Conservation (phyloP, 192 early-diverging fungal species). For the Coemansia sp. region DNA sequence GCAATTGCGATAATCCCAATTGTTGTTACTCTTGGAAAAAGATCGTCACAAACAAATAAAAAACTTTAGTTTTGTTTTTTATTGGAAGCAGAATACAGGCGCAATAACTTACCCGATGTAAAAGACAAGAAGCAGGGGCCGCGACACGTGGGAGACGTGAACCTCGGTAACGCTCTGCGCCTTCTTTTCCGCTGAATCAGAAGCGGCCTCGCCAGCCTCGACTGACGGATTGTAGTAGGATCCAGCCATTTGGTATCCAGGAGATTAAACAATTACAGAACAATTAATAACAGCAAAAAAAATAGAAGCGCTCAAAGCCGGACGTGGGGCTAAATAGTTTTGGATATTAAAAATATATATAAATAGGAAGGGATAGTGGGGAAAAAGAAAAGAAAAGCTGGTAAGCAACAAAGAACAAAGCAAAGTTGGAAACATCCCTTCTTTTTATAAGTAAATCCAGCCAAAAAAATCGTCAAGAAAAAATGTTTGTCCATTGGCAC, state of each 20-base stretch:
- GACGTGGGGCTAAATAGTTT: too few species aligned
- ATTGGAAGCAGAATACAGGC: background rate
- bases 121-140: conserved; percentile 38
- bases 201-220: conserved; percentile 3
- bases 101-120: conserved; percentile 36
- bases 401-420: background rate
- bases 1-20: background rate
- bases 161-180: conserved; percentile 30
- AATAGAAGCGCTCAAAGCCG: too few species aligned
- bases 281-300: background rate
- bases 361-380: background rate
- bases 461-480: background rate
- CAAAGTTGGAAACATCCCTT: background rate
- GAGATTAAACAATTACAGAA: background rate
- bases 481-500: background rate
- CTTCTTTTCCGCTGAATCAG: conserved; percentile 18
- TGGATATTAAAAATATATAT: background rate
- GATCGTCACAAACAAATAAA: background rate
- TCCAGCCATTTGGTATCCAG: background rate
- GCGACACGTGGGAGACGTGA: conserved; percentile 23
- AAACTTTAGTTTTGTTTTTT: background rate
- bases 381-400: background rate
- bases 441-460: background rate
- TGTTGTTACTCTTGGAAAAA: too few species aligned
- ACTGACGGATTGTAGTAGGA: conserved; percentile 8